A percentile compares a stretch with the other conserved stretches of the same genome.
These are phyloP conservation scores for Pythium coloratum DNA, from an alignment of 352 stramenopile genomes.

Conservation along the genomic window DNA sequence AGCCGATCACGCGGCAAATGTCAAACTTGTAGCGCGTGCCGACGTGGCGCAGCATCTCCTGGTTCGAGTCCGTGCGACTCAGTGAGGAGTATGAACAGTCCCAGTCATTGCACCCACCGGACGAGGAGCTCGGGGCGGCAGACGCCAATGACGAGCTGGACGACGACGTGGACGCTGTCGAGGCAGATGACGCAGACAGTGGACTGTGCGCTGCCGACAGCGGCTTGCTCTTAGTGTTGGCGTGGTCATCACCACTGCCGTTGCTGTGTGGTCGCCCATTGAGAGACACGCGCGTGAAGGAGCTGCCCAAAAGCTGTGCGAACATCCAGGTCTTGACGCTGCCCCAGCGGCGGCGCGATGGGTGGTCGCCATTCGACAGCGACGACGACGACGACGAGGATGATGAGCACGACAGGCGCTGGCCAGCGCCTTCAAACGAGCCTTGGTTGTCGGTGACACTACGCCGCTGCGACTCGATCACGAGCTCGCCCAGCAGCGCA, in stretches of 20 bases:
- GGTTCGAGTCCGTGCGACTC: conserved; percentile 17
- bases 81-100: conserved; percentile 25
- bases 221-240: conserved; percentile 20
- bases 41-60: conserved; percentile 21
- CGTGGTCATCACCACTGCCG: not conserved
- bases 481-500: not conserved
- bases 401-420: conserved; percentile 14
- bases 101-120: conserved; percentile 27
- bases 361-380: not conserved
- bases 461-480: not conserved
- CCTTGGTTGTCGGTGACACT: conserved; percentile 4
- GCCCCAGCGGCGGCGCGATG: conserved; percentile 43
- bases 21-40: conserved; percentile 55
- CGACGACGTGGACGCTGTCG: conserved; percentile 23
- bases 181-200: conserved; percentile 2
- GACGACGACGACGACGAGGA: conserved; percentile 8
- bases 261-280: conserved; percentile 7
- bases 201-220: conserved; percentile 20
- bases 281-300: conserved; percentile 65
- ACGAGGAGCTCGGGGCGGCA: not conserved
- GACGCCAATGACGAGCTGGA: conserved; percentile 26
- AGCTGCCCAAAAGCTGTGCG: conserved; percentile 58
- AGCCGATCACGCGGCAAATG: conserved; percentile 72
- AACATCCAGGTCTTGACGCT: conserved; percentile 82
- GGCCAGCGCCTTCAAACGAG: not conserved